A percentile compares a stretch with the other conserved stretches of the same genome.
phyloP scores from a whole-genome alignment of 768 basidiomycete species.

The Boletus tomentosulus region DNA sequence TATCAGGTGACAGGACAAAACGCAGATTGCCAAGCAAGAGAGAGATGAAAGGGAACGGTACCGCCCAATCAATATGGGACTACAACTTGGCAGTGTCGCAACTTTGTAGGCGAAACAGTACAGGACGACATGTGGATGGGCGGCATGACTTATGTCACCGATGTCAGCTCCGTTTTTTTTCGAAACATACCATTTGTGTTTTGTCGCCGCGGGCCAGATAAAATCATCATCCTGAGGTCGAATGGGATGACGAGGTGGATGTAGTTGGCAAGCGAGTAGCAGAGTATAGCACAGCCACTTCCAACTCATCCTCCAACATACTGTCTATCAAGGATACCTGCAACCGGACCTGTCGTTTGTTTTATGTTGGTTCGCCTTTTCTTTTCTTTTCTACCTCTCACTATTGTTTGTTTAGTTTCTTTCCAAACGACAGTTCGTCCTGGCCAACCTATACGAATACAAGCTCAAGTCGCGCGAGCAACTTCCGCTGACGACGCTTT shows the following conservation, averaged over 20 bases:
- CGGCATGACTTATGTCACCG: not conserved
- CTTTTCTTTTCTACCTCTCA: not conserved
- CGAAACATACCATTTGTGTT: too few relatives aligned
- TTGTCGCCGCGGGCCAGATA: too few relatives aligned
- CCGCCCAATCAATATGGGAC: too few relatives aligned
- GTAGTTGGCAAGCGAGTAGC: too few relatives aligned
- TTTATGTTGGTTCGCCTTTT: slow-evolving; percentile 7
- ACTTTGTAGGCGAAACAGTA: not conserved
- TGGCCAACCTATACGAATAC: slow-evolving; percentile 26
- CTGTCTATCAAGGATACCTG: slow-evolving; percentile 16
- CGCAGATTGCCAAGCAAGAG: too few relatives aligned
- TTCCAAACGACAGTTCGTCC: slow-evolving; percentile 27
- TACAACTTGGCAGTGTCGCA: too few relatives aligned
- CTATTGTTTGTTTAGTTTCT: slow-evolving; percentile 8
- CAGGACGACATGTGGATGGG: not conserved
- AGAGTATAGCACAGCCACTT: slow-evolving; percentile 12
- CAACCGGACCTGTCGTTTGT: slow-evolving; percentile 23
- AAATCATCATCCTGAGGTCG: too few relatives aligned
- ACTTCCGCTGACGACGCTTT: slow-evolving; percentile 43
- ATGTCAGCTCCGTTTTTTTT: too few relatives aligned
- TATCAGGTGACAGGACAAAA: too few relatives aligned
- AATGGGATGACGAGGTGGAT: too few relatives aligned
- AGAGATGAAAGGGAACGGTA: too few relatives aligned
- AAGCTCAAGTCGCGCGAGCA: slow-evolving; percentile 28
- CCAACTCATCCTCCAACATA: slow-evolving; percentile 10